Evolutionary conservation across 2,329 filamentous ascomycete genomes (phyloP), one percentile per base, ranked within the genome.

Genomic region (Aspergillus pseudotamarii): DNA sequence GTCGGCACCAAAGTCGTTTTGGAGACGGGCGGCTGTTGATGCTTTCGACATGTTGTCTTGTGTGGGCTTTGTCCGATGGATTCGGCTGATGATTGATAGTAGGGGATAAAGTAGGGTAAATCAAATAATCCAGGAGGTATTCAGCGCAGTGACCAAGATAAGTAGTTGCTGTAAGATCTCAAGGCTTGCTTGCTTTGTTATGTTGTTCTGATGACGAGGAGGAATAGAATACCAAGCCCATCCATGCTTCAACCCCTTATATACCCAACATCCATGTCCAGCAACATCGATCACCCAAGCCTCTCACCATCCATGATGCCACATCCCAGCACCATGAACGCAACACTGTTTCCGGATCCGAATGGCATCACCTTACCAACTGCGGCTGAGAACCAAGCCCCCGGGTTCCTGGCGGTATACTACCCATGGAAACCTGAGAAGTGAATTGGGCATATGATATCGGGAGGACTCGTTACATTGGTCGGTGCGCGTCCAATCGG

Each of bases 1-100:
- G 38, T 79, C 76, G 11, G 75, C 70, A 43, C 76, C 76, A 45
- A 69, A 76, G 60, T 78, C 74, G 34, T 78, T 76, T 57, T 75
- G 72, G 2, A 71, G 68, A 58, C 71, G 73, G 57, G 65, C 26
- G 46, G 61, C 10, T 16, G 59, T 59, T 55, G 51, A 6, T 38
- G 36, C 36, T 32, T 30, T 32, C 5, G 51, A 55, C 51, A 55
- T 55, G 30, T 55, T 55, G 51, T 11, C 4, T 26, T 23, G 30
- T 23, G 30, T 54, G 48, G 21, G 1, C 34, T 32, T 32, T 21
- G 28, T 51, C 48, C 48, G 21, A 51, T 32, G 28, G 28, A 51
- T 30, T 51, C 16, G 28, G 11, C 30, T 11, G 28, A 19, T 51
- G 48, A 10, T 32, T 51, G 48, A 10, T 32, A 19, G 28, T 51